Base-by-base conservation (phyloP, 2,329 filamentous ascomycete genomes). In the Phaeoacremonium minimum region DNA sequence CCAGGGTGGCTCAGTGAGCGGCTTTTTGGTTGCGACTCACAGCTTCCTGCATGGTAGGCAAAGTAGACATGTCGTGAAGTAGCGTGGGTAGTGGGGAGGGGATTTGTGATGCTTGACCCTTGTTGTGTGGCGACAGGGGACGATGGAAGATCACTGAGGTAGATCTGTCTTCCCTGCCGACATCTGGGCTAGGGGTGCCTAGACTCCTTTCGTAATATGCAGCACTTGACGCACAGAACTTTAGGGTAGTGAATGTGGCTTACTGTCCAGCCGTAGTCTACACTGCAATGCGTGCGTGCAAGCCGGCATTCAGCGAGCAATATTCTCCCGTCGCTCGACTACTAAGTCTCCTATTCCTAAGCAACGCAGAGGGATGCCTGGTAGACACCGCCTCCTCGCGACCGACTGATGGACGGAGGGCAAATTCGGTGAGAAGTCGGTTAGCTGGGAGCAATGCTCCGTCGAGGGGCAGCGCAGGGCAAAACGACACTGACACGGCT, bases 151-250 rank as follows among this genome's bases (percentile, higher is more conserved):
- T 52, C 50, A 42, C 31, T 41, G 44, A 43, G 41, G 47, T 37
- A 52, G 50, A 51, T 53, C 48, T 49, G 37, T 38, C 38, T 44
- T 44, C 44, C 38, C 39, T 49, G 46, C 41, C 46, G 44, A 43
- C 41, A 48, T 46, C 43, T 47, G 30, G 42, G 30, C 22, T 30
- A 30, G 22, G 22, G 9, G 22, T 9, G 22, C 22, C 22, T 26
- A 26, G 22, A 9, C 22, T n/a, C 22, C 22, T 26, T 26, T 26
- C 22, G 22, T n/a, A n/a, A n/a, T n/a, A n/a, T 26, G 22, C 22
- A n/a, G 9, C 9, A 9, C n/a, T 26, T 26, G 22, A 26, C 22
- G 22, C 22, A 26, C 22, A 26, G 22, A 26, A 26, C 9, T 26
- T 26, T 26, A 26, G 22, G 9, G 9, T 9, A 26, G 22, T 9